Base-by-base conservation (phyloP, 2,329 filamentous ascomycete genomes). In the Chrysoporthe austroafricana region DNA sequence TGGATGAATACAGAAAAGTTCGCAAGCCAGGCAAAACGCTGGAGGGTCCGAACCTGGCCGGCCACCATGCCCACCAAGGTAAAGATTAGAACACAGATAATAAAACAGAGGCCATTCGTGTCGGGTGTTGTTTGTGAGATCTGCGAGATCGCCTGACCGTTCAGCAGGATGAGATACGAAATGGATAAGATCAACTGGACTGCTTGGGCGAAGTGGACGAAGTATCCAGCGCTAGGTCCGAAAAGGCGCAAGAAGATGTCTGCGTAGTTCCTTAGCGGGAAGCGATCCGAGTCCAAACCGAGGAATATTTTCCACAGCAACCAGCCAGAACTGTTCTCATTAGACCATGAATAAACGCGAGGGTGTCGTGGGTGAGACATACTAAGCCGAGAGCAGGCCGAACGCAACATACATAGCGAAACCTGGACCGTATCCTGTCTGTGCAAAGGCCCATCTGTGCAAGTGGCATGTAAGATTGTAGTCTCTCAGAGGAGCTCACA, bases 131-230 rank as follows among this genome's bases (percentile, higher is more conserved):
- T 44, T 26, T 67, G 66, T 18, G 60, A 62, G 60, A 62, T 62
- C 46, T 62, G 60, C 34, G 44, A 81, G 34, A 73, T 73, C 32
- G 77, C 79, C 66, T 81, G 72, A 62, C 76, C 70, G 14, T 79
- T 81, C 50, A 84, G 83, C 6, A 81, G 76, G 7, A 81, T 82
- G 68, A 80, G 84, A 3, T 84, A 73, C 0, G 77, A 80, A n/a
- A 84, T 72, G 6, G 82, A 82, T 0, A 82, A 80, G 77, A 80
- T 71, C 44, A 62, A n/a, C 60, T 62, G 60, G 13, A 62, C 43
- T n/a, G 44, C 60, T 13, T 62, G 60, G 46, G 46, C 46, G 11
- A 52, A 34, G 34, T 62, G 44, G 7, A 62, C 60, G 4, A 62
- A 26, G n/a, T 52, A 62, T 21, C 44, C 60, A 26, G 46, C 46